Base-by-base conservation (phyloP, 2,329 filamentous ascomycete species). In the Aspergillus awamori region DNA sequence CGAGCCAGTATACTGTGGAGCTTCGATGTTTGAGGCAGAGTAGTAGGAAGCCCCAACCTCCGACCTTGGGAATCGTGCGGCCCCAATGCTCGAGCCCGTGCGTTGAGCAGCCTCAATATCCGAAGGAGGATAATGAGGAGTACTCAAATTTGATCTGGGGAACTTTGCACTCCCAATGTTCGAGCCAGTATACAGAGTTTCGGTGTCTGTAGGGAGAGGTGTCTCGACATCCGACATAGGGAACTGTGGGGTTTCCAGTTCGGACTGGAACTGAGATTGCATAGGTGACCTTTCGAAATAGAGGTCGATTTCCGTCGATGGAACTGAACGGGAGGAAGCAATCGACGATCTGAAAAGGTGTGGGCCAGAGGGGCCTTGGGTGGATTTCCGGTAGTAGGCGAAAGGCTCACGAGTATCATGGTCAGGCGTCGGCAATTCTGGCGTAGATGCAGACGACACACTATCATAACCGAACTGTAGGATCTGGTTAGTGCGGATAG, bases 391-490 rank as follows among this genome's bases (percentile, higher is more conserved):
- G 53, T 84, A 82, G 61, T 84, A 79, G 43, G 86, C 83, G 64
- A 88, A 83, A 49, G 86, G 82, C 70, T 87, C 90, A 33, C 82
- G 81, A 65, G 83, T 82, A 63, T 84, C 83, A 68, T 85, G 89
- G 63, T 86, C 84, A 36, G 93, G 93, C 26, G 93, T 97, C 28
- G 87, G 86, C 4, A 88, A 85, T 72, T 96, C 92, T 72, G 91
- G 93, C 1, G 92, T 93, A 15, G 93, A 97, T 47, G 96, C 82
- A 4, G 93, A 96, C 7, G 92, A 94, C 75, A 93, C 87, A 79
- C 91, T 96, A 63, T 87, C 87, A 57, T 68, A 67, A n/a, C 66
- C 70, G 53, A 73, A 66, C 71, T 73, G 38, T 30, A 41, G 47
- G 43, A 5, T 43, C 13, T 30, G 15, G 39, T 49, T 24, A 55